These are phyloP conservation scores for Telfairia occidentalis DNA, from an alignment of 331 rosid genomes.

Conservation along the genomic window DNA sequence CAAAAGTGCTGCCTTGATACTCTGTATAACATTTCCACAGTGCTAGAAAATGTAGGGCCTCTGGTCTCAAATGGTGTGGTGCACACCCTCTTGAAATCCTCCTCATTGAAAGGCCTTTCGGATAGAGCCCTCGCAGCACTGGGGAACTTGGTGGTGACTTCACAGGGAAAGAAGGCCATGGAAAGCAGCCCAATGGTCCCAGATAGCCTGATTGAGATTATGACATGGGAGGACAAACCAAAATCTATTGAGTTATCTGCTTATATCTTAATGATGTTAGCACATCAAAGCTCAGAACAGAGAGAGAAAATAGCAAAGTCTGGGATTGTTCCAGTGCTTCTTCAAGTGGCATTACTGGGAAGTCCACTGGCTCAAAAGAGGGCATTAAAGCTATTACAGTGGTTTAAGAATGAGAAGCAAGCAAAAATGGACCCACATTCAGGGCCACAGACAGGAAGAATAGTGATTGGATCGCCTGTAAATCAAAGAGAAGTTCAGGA, in stretches of 20 bases:
- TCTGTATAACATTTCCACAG: slow-evolving; percentile 52
- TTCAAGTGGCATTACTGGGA: slow-evolving; percentile 72
- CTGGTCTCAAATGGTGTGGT: slow-evolving; percentile 58
- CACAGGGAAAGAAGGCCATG: slow-evolving; percentile 71
- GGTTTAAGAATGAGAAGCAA: slow-evolving; percentile 86
- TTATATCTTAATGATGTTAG: slow-evolving; percentile 77
- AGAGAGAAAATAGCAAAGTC: slow-evolving; percentile 61
- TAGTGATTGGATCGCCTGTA: slow-evolving; percentile 53
- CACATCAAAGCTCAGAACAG: slow-evolving; percentile 77
- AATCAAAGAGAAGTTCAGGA: slow-evolving; percentile 42
- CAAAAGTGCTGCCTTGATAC: slow-evolving; percentile 49
- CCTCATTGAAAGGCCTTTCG: slow-evolving; percentile 35
- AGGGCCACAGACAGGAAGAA: slow-evolving; percentile 72
- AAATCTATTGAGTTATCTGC: slow-evolving; percentile 74
- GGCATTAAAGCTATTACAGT: slow-evolving; percentile 60
- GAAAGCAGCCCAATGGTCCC: slow-evolving; percentile 59
- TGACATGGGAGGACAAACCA: slow-evolving; percentile 82
- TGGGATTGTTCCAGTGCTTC: slow-evolving; percentile 61
- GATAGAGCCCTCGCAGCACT: slow-evolving; percentile 66
- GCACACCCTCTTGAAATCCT: slow-evolving; percentile 34
- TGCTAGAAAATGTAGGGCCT: slow-evolving; percentile 46
- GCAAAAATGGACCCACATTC: slow-evolving; percentile 73
- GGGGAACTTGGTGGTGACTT: slow-evolving; percentile 67
- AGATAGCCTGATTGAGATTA: slow-evolving; percentile 37
- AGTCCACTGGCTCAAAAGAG: slow-evolving; percentile 82